Evolutionary conservation across 1,284 basidiomycete genomes (phyloP).

Genomic region (Cryptococcus deneoformans): DNA sequence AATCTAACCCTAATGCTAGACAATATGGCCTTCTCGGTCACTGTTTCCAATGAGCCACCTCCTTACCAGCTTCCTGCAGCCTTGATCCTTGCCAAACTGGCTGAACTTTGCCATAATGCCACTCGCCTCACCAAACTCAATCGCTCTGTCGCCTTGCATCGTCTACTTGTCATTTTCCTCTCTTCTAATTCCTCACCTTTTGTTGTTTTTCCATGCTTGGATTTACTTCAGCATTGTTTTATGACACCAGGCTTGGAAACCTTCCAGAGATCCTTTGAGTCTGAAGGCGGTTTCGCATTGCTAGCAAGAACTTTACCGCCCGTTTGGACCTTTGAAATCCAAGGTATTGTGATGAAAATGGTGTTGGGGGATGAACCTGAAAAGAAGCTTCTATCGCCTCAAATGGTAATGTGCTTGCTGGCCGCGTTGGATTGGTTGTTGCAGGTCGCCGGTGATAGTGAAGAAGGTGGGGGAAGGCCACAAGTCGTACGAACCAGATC

Average conservation of each 20-base stretch:
- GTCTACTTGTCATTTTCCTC: slow-evolving; percentile 48
- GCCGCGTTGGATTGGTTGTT: slow-evolving; percentile 39
- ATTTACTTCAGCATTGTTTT: slow-evolving; percentile 37
- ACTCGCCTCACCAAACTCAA: slow-evolving; percentile 44
- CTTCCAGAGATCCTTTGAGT: slow-evolving; percentile 46
- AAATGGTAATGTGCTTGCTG: slow-evolving; percentile 30
- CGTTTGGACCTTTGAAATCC: slow-evolving; percentile 38
- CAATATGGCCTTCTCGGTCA: slow-evolving; percentile 11
- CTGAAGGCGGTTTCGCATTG: slow-evolving; percentile 46
- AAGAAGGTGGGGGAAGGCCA: slow-evolving; percentile 18
- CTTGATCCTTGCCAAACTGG: slow-evolving; percentile 35
- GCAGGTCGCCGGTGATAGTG: slow-evolving; percentile 29
- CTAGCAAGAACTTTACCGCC: slow-evolving; percentile 34
- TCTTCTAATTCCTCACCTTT: slow-evolving; percentile 43
- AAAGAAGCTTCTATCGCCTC: slow-evolving; percentile 23
- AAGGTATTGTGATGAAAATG: slow-evolving; percentile 29
- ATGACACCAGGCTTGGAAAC: slow-evolving; percentile 34
- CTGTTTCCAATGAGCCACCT: slow-evolving; percentile 24
- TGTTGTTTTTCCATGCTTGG: slow-evolving; percentile 40
- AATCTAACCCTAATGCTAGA: neutral
- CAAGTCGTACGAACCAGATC: slow-evolving; percentile 20
- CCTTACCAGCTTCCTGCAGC: slow-evolving; percentile 37
- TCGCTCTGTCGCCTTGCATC: slow-evolving; percentile 44
- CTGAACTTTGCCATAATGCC: slow-evolving; percentile 27
- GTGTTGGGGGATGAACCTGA: slow-evolving; percentile 23